Base-by-base conservation (phyloP, 441 rosid genomes). In the Manihot esculenta region DNA sequence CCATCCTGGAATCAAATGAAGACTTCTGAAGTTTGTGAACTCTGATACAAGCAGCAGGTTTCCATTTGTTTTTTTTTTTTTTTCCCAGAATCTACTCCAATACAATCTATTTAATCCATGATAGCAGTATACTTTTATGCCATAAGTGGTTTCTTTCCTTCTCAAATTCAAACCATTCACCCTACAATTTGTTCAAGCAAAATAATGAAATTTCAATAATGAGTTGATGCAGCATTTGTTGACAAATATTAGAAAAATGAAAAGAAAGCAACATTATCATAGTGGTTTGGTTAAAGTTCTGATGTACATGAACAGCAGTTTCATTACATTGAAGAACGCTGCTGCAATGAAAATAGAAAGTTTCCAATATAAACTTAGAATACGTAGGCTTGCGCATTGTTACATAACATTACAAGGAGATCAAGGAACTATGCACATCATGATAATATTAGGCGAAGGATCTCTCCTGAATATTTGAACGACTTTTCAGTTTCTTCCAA, bases 401-500 rank as follows among this genome's bases (percentile, higher is more conserved):
- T 64, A 20, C 61, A 76, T 48, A 66, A 62, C 48, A 76, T 58
- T 20, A 42, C 33, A 30, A 65, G 18, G 21, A 30, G 45, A 24
- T 45, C 47, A 14, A 26, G 27, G 61, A 51, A 38, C 44, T 44
- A 60, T 21, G 14, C 5, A n/a, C 68, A 81, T 89, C 85, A 92
- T 4, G 88, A 84, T 78, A 92, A 69, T 78, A 94, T 85, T 20
- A 89, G 81, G 62, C 99, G 94, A 60, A 94, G 97, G 68, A 94
- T 88, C 61, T 92, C 89, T 38, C 99, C 97, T 1, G 97, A 94
- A 80, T 84, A 70, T 80, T 89, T 90, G 84, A 94, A 92, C 0
- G 99, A 92, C 82, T 88, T 92, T 80, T 89, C 92, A 0, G 98
- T 94, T 85, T 94, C 99, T 76, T 89, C 98, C 86, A 94, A 80